Evolutionary conservation across 2,329 filamentous ascomycete genomes (phyloP).

Genomic region (Aspergillus caelatus): DNA sequence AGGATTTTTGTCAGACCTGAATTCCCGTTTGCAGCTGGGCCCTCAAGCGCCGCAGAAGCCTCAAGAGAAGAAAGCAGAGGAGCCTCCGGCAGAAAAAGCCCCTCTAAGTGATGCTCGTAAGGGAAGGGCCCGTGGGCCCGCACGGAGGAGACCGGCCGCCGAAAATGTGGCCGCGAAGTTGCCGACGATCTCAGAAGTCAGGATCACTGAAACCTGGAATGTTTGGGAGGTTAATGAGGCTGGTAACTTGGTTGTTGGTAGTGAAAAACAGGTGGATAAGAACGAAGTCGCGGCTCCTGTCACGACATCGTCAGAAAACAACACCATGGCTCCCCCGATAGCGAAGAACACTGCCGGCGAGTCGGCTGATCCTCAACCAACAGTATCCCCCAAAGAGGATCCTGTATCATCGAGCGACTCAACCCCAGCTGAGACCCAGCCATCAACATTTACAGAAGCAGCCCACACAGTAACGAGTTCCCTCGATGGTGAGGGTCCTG

Average conservation of each 20-base stretch:
- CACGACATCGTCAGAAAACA: constrained; percentile 14
- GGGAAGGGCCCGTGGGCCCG: constrained; percentile 83
- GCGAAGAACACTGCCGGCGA: constrained; percentile 41
- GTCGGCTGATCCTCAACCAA: constrained; percentile 32
- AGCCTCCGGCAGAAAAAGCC: constrained; percentile 68
- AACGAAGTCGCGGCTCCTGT: constrained; percentile 17
- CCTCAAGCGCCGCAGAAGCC: constrained; percentile 73
- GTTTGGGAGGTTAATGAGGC: constrained; percentile 42
- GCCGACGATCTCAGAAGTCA: constrained; percentile 40
- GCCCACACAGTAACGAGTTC: constrained; percentile 10
- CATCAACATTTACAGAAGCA: constrained; percentile 7
- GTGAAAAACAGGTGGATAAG: constrained; percentile 19
- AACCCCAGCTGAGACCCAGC: constrained; percentile 4
- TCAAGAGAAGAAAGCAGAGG: constrained; percentile 66
- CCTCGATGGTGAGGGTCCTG: background rate
- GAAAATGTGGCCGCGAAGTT: constrained; percentile 56
- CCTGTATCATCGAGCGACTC: constrained; percentile 7
- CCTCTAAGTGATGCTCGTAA: constrained; percentile 90
- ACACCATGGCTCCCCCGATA: constrained; percentile 31
- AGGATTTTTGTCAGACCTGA: constrained; percentile 90
- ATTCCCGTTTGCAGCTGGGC: constrained; percentile 83
- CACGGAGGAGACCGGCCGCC: constrained; percentile 68
- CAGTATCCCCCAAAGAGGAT: constrained; percentile 10
- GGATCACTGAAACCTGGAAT: constrained; percentile 43
- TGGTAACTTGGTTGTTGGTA: constrained; percentile 37